Percentiles rank a stretch among this genome's conserved stretches.
These are phyloP conservation scores for Tricholoma sp. DNA, from an alignment of 768 basidiomycete genomes.

Conservation along the genomic window DNA sequence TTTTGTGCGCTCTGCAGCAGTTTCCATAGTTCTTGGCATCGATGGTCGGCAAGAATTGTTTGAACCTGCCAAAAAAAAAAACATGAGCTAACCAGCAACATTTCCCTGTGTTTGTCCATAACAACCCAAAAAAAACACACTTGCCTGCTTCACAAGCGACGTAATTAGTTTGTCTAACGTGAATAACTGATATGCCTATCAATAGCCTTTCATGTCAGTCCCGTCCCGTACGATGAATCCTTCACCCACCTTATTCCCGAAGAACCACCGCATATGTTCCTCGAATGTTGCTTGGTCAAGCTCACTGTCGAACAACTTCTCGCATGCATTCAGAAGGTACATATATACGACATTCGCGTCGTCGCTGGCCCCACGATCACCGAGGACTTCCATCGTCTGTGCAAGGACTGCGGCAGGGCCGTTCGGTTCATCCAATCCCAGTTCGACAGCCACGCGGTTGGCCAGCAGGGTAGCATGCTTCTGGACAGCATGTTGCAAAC, in stretches of 20 bases:
- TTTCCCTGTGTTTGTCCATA: not conserved
- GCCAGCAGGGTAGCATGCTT: slow-evolving; percentile 61
- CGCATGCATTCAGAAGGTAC: slow-evolving; percentile 85
- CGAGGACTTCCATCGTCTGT: slow-evolving; percentile 60
- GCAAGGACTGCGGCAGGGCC: slow-evolving; percentile 65
- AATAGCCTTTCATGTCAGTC: slow-evolving; percentile 22
- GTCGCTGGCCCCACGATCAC: slow-evolving; percentile 40
- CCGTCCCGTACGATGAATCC: slow-evolving; percentile 8
- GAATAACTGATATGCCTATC: slow-evolving; percentile 84
- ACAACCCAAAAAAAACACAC: slow-evolving; percentile 13
- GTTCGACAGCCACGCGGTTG: slow-evolving; percentile 77
- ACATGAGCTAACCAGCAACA: not conserved
- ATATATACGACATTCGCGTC: slow-evolving; percentile 73
- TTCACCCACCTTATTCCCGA: slow-evolving; percentile 71
- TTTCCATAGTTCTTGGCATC: slow-evolving; percentile 81
- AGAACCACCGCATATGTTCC: slow-evolving; percentile 94
- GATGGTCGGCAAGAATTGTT: slow-evolving; percentile 76
- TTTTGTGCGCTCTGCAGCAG: slow-evolving; percentile 63
- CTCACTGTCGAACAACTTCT: slow-evolving; percentile 91
- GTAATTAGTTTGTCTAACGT: slow-evolving; percentile 91
- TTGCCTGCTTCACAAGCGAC: slow-evolving; percentile 87
- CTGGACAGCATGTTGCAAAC: slow-evolving; percentile 61
- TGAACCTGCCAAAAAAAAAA: slow-evolving; percentile 55
- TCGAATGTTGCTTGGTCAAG: slow-evolving; percentile 91
- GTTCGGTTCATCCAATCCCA: slow-evolving; percentile 83